Base-by-base conservation (phyloP, 2,329 filamentous ascomycete genomes). In the Neofusicoccum umdonicola region DNA sequence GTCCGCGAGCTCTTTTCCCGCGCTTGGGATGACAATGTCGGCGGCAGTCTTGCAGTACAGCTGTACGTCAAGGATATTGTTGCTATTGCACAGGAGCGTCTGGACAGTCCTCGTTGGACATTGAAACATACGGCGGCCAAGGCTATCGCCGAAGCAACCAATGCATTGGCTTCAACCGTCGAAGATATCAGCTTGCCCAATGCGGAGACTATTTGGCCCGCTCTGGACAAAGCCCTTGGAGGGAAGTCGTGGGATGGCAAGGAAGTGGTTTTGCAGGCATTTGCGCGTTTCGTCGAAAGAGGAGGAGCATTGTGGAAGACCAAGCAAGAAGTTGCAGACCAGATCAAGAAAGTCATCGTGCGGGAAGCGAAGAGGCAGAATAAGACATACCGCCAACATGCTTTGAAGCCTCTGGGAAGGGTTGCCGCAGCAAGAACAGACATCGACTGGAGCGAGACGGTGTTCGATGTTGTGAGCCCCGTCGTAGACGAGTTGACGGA, bases 211-310 rank as follows among this genome's bases (percentile, higher is more conserved):
- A 81, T 97, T 22, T 99, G 94, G 94, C 91, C 91, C 0, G 85
- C 89, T 1, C 83, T 97, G 54, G 92, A 97, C 68, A 92, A 90
- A 72, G 88, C 91, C 1, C 79, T 98, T 45, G 86, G 87, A 2
- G 87, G 96, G 12, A 98, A 97, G 82, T 97, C 93, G 0, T 99
- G 97, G 83, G 85, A 90, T 0, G 92, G 92, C 22, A 99, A 99
- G 74, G 93, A 97, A 77, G 88, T 87, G 69, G 86, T 99, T 37
- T 82, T 98, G 2, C 84, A 88, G 48, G 89, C 91, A 5, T 92
- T 95, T 75, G 89, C 92, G 3, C 85, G 87, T 65, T 95, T 98
- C 70, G 87, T 90, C 0, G 84, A 87, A 71, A 87, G 88, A 67
- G 86, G 85, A 0, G 84, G 83, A 68, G 76, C 76, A 7, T 80